Base-by-base conservation (phyloP, 2,329 filamentous ascomycete genomes). In the Blastomyces parvus region DNA sequence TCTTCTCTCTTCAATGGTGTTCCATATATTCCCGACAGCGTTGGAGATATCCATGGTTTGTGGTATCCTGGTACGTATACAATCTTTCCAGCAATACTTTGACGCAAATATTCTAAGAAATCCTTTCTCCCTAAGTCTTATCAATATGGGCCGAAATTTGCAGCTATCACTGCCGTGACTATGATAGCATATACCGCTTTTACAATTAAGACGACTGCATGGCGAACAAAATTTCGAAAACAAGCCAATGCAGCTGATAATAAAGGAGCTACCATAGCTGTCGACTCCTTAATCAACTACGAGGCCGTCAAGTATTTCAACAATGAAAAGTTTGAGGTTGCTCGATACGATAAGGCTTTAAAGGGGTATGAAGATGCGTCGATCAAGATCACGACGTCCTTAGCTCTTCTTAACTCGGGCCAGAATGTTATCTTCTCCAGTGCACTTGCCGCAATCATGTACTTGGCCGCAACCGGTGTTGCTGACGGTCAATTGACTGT, bases 251-350 rank as follows among this genome's bases (percentile, higher is more conserved):
- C 91, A 6, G 95, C 94, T 0, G 95, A 99, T 70, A 99, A 97
- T 77, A 90, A 87, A 73, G 94, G 91, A 0, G 95, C 93, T 0
- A 97, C 93, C 0, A 91, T 97, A 8, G 93, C 93, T 0, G 92
- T 97, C 1, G 94, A 99, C 77, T 96, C 92, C 0, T 80, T 99
- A 60, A 96, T 99, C 81, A 99, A 99, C 79, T 99, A 97, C 72
- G 94, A 99, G 77, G 93, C 95, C 17, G 94, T 99, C 73, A 99
- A 99, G 78, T 96, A 97, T 79, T 99, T 97, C 80, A 99, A 99
- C 80, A 99, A 99, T 72, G 95, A 99, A 73, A 90, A 89, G 68
- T 97, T 91, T 68, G 94, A 99, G 78, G 90, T 96, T 53, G 83
- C 84, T 40, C 86, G 94, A 52, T 99, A 99, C 74, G 92, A 97